Base-by-base conservation (phyloP, 371 early-diverging fungal species). In the Blakeslea trispora region DNA sequence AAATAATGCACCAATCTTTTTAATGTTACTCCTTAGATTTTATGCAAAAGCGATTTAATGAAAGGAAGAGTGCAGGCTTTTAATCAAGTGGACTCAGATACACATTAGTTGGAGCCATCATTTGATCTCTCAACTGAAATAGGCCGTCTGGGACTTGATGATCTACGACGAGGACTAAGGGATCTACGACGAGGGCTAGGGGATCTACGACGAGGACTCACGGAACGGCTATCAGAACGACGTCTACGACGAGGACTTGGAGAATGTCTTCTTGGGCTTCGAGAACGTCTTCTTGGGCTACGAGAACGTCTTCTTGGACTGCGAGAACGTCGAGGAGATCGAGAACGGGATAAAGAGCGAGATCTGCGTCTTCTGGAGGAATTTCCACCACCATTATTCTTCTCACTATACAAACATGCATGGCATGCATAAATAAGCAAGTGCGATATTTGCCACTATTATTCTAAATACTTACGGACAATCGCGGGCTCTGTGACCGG, bases 401-500 rank as follows among this genome's bases (percentile, higher is more conserved):
- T 50, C 3, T 43, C 52, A 39, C 51, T 58, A 39, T 50, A 28
- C 28, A 28, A 28, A 28, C 7, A 28, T 28, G 28, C 28, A 28
- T 28, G 28, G 3, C 28, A 28, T 28, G 28, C 13, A 41, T 19
- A n/a, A 14, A 45, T 1, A 35, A 50, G n/a, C 24, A 41, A 31
- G 5, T n/a, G n/a, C n/a, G 0, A 14, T 13, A 22, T 3, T 24
- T 28, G 28, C 28, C 24, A n/a, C 15, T 18, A 22, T 21, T 18
- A 21, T 2, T 7, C 18, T 32, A 13, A 35, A 15, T 19, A 72
- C 72, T 68, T 72, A 65, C 72, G 72, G 47, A 59, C 76, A 72
- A 53, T 75, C 68, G 17, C 68, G 63, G 46, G 72, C 70, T 58
- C 67, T 52, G 39, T 74, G 74, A 22, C 74, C 74, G 31, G 71